These are phyloP conservation scores for Exophiala spinifera DNA, from an alignment of 2,329 filamentous ascomycete species.

Conservation along the genomic window DNA sequence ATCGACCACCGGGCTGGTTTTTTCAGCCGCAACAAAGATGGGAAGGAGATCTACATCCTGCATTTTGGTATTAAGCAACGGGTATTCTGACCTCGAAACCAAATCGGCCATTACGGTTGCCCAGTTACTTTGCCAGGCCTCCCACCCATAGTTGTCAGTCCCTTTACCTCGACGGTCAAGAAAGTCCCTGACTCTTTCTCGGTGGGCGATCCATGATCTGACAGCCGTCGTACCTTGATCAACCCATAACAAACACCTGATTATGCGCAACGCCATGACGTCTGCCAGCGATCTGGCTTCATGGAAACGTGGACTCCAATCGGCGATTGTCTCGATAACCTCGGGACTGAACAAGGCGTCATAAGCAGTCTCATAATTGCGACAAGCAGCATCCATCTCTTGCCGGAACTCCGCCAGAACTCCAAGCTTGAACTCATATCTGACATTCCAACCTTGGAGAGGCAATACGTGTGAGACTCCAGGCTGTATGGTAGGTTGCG, in stretches of 20 bases:
- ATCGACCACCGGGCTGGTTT: slow-evolving; percentile 48
- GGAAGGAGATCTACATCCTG: slow-evolving; percentile 32
- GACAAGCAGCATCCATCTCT: slow-evolving; percentile 82
- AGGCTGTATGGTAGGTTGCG: slow-evolving; percentile 77
- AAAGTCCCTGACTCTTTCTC: slow-evolving; percentile 69
- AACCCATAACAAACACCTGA: slow-evolving; percentile 79
- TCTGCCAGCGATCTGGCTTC: slow-evolving; percentile 89
- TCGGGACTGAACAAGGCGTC: slow-evolving; percentile 78
- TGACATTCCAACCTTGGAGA: slow-evolving; percentile 82
- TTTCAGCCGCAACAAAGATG: slow-evolving; percentile 49
- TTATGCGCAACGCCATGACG: slow-evolving; percentile 70
- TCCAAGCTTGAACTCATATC: slow-evolving; percentile 91
- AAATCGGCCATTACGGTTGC: slow-evolving; percentile 60
- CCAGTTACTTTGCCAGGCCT: slow-evolving; percentile 85
- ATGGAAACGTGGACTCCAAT: slow-evolving; percentile 87
- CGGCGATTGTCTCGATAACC: slow-evolving; percentile 81
- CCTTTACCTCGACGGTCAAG: slow-evolving; percentile 81
- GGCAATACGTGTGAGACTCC: slow-evolving; percentile 86
- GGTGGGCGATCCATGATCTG: slow-evolving; percentile 75
- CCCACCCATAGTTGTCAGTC: slow-evolving; percentile 85
- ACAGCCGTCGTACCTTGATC: slow-evolving; percentile 76
- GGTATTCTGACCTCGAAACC: slow-evolving; percentile 52
- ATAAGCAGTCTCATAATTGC: slow-evolving; percentile 84
- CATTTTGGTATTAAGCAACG: slow-evolving; percentile 34
- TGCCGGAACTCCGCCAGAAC: slow-evolving; percentile 90